A percentile compares a stretch with the other conserved stretches of the same genome.
These are phyloP conservation scores for Entrophospora sp. DNA, from an alignment of 192 early-diverging fungal species.

Conservation along the genomic window DNA sequence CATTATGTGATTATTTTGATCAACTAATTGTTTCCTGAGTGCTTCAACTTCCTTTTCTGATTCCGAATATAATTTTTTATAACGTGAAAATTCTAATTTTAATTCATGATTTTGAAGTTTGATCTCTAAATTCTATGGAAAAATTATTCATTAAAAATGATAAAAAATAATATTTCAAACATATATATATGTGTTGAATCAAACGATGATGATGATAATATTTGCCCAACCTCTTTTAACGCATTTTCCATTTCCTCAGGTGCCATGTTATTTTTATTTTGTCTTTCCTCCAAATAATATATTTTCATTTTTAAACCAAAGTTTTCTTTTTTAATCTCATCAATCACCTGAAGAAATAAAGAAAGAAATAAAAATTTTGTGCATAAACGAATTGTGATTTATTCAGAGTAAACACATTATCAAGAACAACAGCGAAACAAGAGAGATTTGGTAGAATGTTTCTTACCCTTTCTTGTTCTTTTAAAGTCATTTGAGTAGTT, in stretches of 20 bases:
- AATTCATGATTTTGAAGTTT: slow-evolving; percentile 40
- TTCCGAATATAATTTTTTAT: slow-evolving; percentile 37
- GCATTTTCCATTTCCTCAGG: slow-evolving; percentile 46
- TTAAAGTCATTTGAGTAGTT: slow-evolving; percentile 34
- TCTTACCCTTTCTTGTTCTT: slow-evolving; percentile 42
- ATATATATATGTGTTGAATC: neutral
- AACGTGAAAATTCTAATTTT: slow-evolving; percentile 36
- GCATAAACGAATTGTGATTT: neutral
- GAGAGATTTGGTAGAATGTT: neutral
- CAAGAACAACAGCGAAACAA: too few species aligned
- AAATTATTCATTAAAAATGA: neutral
- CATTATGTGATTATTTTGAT: neutral
- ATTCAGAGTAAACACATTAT: too few species aligned
- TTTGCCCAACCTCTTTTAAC: slow-evolving; percentile 39
- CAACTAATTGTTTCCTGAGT: neutral
- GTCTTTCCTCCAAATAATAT: slow-evolving; percentile 42
- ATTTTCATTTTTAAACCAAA: slow-evolving; percentile 47
- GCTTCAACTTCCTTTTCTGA: slow-evolving; percentile 23
- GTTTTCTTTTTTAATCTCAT: slow-evolving; percentile 45
- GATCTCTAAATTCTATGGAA: slow-evolving; percentile 39
- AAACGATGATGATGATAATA: too few species aligned
- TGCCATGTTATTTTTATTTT: slow-evolving; percentile 39
- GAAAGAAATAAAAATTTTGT: neutral
- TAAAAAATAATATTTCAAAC: neutral
- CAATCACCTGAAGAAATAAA: slow-evolving; percentile 34